Base-by-base conservation (phyloP, 305 asterid genomes). In the Fraxinus xanthoxyloides region DNA sequence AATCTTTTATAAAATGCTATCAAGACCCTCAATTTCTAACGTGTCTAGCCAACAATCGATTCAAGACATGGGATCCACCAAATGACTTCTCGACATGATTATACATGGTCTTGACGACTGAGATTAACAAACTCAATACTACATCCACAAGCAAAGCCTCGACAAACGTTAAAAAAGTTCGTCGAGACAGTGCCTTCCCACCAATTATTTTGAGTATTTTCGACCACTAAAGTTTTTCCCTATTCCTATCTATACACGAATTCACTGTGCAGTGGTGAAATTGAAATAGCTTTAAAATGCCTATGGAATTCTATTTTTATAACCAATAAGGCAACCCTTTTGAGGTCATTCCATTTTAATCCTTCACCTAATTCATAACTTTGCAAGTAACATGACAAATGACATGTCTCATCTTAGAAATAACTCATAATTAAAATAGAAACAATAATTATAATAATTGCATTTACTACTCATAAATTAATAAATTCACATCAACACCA, bases 261-360 rank as follows among this genome's bases (percentile, higher is more conserved):
- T 40, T 40, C 51, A 10, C 51, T 10, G 51, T 12, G 4, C 17
- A 10, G 51, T 40, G 15, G 51, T 40, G 51, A 10, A 10, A 2
- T 40, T 40, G 48, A 40, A 40, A 10, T 43, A 43, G 17, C 54
- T 43, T 43, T 10, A 43, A 0, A 43, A 10, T 46, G 54, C 59
- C 21, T 15, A 48, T 17, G 61, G 61, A 26, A n/a, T n/a, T n/a
- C n/a, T n/a, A n/a, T n/a, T n/a, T n/a, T 9, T 70, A 67, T 82
- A 82, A 72, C 61, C 2, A 31, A 54, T 56, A 73, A 73, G 74
- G 72, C 65, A 48, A 59, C 56, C 76, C 28, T 63, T 31, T 73
- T 56, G 5, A 19, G 77, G 72, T 87, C 92, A 87, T 89, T 80
- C 90, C 84, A 72, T 88, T 85, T 70, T 86, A 72, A 82, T 80